Percentiles rank a stretch among this genome's conserved stretches.
These are phyloP conservation scores for Astrothelium macrocarpum DNA, from an alignment of 495 filamentous ascomycete species.

Conservation along the genomic window DNA sequence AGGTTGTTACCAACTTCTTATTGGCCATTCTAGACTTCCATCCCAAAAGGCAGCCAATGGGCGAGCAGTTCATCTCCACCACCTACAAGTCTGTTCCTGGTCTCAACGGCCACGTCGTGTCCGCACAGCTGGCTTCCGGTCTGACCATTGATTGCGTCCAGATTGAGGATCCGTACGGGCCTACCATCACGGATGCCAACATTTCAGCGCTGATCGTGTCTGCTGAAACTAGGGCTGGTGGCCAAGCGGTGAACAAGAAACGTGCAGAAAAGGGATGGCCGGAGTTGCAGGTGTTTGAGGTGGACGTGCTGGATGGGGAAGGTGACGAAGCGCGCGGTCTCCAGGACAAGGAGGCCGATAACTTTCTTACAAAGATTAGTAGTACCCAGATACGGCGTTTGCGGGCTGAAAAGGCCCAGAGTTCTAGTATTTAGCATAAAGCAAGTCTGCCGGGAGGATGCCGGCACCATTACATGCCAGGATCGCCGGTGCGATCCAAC, in stretches of 20 bases:
- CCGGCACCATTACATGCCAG: too few species aligned
- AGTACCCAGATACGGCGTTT: constrained; percentile 39
- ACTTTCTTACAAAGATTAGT: constrained; percentile 78
- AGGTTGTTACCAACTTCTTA: constrained; percentile 61
- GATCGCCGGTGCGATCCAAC: too few species aligned
- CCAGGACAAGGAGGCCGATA: constrained; percentile 34
- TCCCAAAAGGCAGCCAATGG: constrained; percentile 22
- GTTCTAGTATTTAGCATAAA: not conserved
- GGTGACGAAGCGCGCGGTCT: constrained; percentile 38
- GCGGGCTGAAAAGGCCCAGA: not conserved
- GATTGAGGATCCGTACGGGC: constrained; percentile 83
- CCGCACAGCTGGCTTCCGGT: constrained; percentile 37
- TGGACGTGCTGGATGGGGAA: constrained; percentile 75
- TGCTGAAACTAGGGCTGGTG: constrained; percentile 77
- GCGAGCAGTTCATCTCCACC: constrained; percentile 27
- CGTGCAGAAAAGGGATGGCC: constrained; percentile 70
- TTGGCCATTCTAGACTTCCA: constrained; percentile 54
- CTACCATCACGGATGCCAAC: constrained; percentile 72
- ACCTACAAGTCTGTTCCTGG: constrained; percentile 32
- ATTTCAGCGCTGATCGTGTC: constrained; percentile 80
- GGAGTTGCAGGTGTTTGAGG: constrained; percentile 69
- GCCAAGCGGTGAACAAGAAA: constrained; percentile 71
- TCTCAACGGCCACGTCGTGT: constrained; percentile 43
- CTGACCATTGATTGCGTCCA: constrained; percentile 62
- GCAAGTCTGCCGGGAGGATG: not conserved